Percentiles rank a stretch among this genome's conserved stretches.
These are phyloP conservation scores for Cutaneotrichosporon sp. DNA, from an alignment of 1,284 basidiomycete genomes.

Conservation along the genomic window DNA sequence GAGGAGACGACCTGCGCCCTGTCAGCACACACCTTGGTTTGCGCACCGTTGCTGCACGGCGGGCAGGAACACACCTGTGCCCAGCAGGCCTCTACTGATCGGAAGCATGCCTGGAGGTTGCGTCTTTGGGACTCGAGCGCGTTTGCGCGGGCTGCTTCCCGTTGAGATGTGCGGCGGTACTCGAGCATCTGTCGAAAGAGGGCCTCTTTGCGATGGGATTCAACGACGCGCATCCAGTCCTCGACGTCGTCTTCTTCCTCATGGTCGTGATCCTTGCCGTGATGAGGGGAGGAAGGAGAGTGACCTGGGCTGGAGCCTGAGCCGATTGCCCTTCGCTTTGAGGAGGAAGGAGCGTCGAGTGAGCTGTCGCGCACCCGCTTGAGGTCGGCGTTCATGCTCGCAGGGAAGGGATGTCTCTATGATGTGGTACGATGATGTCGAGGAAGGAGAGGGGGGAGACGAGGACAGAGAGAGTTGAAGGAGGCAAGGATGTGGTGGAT, in stretches of 20 bases:
- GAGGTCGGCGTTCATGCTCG: slow-evolving; percentile 50
- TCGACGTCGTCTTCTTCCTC: slow-evolving; percentile 39
- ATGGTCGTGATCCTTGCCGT: slow-evolving; percentile 1
- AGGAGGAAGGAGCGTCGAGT: slow-evolving; percentile 36
- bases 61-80: slow-evolving; percentile 64
- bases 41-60: neutral
- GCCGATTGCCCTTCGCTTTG: slow-evolving; percentile 38
- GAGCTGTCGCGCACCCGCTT: slow-evolving; percentile 48
- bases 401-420: neutral
- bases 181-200: slow-evolving; percentile 89
- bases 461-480: neutral
- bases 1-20: slow-evolving; percentile 46
- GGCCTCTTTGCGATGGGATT: slow-evolving; percentile 80
- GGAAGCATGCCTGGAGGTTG: slow-evolving; percentile 74
- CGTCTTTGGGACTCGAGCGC: slow-evolving; percentile 72
- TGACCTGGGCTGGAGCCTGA: slow-evolving; percentile 15
- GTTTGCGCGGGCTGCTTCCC: slow-evolving; percentile 66
- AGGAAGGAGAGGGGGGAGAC: neutral
- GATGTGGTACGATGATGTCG: slow-evolving; percentile 1
- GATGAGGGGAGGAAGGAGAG: slow-evolving; percentile 17
- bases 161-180: slow-evolving; percentile 78
- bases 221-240: slow-evolving; percentile 49
- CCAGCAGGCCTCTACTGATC: slow-evolving; percentile 86
- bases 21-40: slow-evolving; percentile 10
- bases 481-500: neutral